A percentile compares a stretch with the other conserved stretches of the same genome.
Evolutionary conservation across 2,329 filamentous ascomycete genomes (phyloP).

Genomic region (Pseudogymnoascus sp.): DNA sequence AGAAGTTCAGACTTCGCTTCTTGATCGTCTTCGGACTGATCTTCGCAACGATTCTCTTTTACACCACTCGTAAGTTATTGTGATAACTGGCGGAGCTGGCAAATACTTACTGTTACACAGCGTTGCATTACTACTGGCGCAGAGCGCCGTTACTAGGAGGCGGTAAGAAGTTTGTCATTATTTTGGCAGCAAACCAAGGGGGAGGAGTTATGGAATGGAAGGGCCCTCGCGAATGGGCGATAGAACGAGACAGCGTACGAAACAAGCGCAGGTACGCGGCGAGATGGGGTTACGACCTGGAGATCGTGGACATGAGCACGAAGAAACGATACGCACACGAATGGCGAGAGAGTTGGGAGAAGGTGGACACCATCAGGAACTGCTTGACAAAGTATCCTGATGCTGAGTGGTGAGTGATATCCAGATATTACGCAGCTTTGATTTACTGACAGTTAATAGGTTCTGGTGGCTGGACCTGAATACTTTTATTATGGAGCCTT

Average conservation of each 20-base stretch:
- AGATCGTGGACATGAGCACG: slow-evolving; percentile 96
- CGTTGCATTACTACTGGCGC: slow-evolving; percentile 52
- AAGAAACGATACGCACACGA: slow-evolving; percentile 98
- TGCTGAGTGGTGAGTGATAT: slow-evolving; percentile 76
- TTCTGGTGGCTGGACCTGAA: slow-evolving; percentile 99
- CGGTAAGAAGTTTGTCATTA: slow-evolving; percentile 86
- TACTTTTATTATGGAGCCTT: slow-evolving; percentile 96
- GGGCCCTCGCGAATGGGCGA: slow-evolving; percentile 92
- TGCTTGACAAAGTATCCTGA: slow-evolving; percentile 88
- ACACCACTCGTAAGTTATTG: slow-evolving; percentile 59
- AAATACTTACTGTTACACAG: slow-evolving; percentile 19
- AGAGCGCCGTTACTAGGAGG: slow-evolving; percentile 66
- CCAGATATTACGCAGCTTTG: background rate
- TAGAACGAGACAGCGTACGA: slow-evolving; percentile 88
- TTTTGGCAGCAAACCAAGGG: slow-evolving; percentile 86
- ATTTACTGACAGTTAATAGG: slow-evolving; percentile 47
- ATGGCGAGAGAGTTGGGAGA: slow-evolving; percentile 99
- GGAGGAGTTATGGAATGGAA: slow-evolving; percentile 99
- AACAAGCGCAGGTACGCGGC: slow-evolving; percentile 88
- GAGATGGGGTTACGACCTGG: slow-evolving; percentile 88
- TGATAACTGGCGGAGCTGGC: background rate
- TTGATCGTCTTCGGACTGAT: slow-evolving; percentile 52
- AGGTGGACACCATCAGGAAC: slow-evolving; percentile 86
- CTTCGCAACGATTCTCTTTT: slow-evolving; percentile 56
- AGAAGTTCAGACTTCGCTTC: slow-evolving; percentile 57